Evolutionary conservation across 106 monocot species (phyloP).

Genomic region (Chionographis japonica): DNA sequence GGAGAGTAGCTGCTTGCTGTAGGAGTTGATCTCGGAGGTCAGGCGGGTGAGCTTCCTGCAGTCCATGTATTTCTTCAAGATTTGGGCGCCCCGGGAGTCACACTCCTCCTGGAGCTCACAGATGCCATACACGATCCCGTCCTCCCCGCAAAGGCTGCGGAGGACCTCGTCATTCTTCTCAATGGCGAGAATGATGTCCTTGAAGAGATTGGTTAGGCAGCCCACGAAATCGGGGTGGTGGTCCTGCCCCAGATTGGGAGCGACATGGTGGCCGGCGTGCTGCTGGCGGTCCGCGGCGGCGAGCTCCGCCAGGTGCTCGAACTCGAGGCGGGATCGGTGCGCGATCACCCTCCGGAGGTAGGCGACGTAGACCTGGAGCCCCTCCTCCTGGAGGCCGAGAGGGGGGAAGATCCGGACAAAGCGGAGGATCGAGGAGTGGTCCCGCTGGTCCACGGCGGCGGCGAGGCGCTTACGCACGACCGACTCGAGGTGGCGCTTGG

Average conservation of each 20-base stretch:
- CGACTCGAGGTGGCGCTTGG: conserved; percentile 59
- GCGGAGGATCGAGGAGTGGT: conserved; percentile 65
- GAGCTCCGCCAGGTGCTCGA: conserved; percentile 69
- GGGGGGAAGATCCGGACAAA: conserved; percentile 70
- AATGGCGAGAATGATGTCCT: conserved; percentile 93
- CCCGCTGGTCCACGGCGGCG: conserved; percentile 59
- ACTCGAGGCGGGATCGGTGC: conserved; percentile 68
- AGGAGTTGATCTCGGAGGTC: conserved; percentile 81
- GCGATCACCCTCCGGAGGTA: conserved; percentile 78
- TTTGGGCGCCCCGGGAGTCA: conserved; percentile 76
- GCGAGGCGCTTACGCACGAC: conserved; percentile 47
- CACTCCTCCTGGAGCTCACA: conserved; percentile 95
- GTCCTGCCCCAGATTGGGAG: conserved; percentile 11
- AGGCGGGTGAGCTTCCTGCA: conserved; percentile 49
- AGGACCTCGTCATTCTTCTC: conserved; percentile 87
- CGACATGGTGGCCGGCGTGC: not conserved
- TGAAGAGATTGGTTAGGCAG: conserved; percentile 85
- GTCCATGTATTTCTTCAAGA: conserved; percentile 82
- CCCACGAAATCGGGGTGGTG: conserved; percentile 56
- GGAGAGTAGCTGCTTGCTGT: conserved; percentile 70
- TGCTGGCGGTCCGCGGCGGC: conserved; percentile 10
- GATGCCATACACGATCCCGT: conserved; percentile 83
- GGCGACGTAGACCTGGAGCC: conserved; percentile 75
- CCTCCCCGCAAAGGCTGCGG: conserved; percentile 75
- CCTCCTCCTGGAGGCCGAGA: conserved; percentile 76